Evolutionary conservation across 257 asterid genomes (phyloP), one percentile per base, ranked within the genome.

Genomic region (Penstemon barbatus): DNA sequence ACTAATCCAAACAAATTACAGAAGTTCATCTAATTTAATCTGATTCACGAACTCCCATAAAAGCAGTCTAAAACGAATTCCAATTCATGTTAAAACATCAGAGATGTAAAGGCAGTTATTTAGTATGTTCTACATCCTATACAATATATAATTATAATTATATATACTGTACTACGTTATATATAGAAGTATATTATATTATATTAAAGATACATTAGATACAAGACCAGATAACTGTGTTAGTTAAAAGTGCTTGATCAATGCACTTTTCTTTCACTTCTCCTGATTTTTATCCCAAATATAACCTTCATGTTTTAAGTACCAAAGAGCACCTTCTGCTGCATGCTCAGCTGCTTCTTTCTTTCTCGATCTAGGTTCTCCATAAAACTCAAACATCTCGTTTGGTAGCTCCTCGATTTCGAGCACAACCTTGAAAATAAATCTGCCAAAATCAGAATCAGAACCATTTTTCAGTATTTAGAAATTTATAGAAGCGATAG

Each of bases 311-410:
- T 75, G 71, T 72, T 81, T 76, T 54, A 94, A 71, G 83, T 60
- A 87, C 96, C 96, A 90, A 52, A 94, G 84, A 6, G 86, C 91
- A 41, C 89, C 97, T 57, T 80, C 78, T 13, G 99, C 97, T 25
- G 99, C 97, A 44, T 64, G 76, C 74, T 91, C 93, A 5, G 95
- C 79, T 3, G 97, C 97, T 42, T 89, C 97, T 75, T 87, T 91
- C 84, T 86, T 94, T 74, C 70, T 89, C 18, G 66, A 11, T 63
- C 65, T 78, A 61, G 85, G 74, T 57, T 79, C 87, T 57, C 99
- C 99, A 46, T 77, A 78, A 57, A 82, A 80, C 78, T 91, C 97
- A 42, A 89, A 25, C 42, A 49, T 61, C 77, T 73, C 82, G 5
- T 68, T 40, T 39, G 70, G 71, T 44, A 60, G 40, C 48, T 84